A percentile compares a stretch with the other conserved stretches of the same genome.
phyloP scores from a whole-genome alignment of 768 basidiomycete genomes.

The Ramaria sp. region DNA sequence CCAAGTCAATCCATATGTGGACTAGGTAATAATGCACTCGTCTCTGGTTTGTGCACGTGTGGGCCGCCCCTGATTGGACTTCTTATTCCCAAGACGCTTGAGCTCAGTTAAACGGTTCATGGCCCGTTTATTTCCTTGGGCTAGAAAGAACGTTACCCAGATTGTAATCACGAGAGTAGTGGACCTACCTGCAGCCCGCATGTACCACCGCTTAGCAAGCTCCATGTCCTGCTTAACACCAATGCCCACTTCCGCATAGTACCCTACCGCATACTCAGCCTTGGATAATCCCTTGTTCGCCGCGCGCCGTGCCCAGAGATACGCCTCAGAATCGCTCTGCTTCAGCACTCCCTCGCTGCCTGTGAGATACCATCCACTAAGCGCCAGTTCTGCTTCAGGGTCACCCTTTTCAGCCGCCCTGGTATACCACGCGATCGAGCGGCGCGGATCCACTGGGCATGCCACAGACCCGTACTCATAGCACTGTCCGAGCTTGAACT shows the following conservation, averaged over 20 bases:
- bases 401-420: conserved; percentile 96
- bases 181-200: conserved; percentile 89
- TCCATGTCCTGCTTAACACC: conserved; percentile 95
- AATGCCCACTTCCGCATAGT: conserved; percentile 96
- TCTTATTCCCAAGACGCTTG: conserved; percentile 79
- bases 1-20: background rate
- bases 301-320: conserved; percentile 91
- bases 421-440: conserved; percentile 98
- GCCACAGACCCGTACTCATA: conserved; percentile 86
- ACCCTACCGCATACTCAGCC: conserved; percentile 97
- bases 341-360: conserved; percentile 92
- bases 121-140: conserved; percentile 96
- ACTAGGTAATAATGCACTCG: conserved; percentile 75
- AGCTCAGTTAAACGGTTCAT: conserved; percentile 95
- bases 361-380: conserved; percentile 98
- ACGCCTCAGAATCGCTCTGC: conserved; percentile 98
- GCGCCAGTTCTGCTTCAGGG: conserved; percentile 85
- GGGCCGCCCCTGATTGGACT: conserved; percentile 67
- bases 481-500: conserved; percentile 92
- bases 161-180: background rate
- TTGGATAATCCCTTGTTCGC: conserved; percentile 95
- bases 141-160: conserved; percentile 29
- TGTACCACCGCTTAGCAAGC: conserved; percentile 97
- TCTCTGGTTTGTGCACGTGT: conserved; percentile 90
- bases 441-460: conserved; percentile 85